A percentile compares a stretch with the other conserved stretches of the same genome.
These are phyloP conservation scores for Beauveria rudraprayagi DNA, from an alignment of 2,329 filamentous ascomycete species.

Conservation along the genomic window DNA sequence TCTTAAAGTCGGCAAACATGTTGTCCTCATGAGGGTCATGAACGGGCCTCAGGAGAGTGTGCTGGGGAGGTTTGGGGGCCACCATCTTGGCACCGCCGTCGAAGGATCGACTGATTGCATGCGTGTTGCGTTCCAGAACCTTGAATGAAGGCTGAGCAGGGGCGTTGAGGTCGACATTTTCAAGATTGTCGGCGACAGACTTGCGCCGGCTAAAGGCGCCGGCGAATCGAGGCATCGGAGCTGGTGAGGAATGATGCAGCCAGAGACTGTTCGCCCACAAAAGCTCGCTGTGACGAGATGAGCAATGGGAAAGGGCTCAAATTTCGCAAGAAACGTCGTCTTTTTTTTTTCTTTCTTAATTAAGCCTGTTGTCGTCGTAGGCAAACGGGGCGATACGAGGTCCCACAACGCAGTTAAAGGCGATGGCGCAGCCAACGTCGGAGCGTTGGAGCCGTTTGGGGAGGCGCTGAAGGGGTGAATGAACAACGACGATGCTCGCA, in stretches of 20 bases:
- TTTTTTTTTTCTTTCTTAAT: background rate
- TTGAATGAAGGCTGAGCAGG: constrained; percentile 46
- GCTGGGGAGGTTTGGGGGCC: constrained; percentile 27
- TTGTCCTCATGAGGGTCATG: constrained; percentile 42
- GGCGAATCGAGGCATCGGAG: constrained; percentile 55
- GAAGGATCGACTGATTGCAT: constrained; percentile 37
- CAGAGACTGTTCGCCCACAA: constrained; percentile 3
- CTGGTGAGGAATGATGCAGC: constrained; percentile 16
- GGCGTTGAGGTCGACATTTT: constrained; percentile 38
- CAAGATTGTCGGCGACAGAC: constrained; percentile 47
- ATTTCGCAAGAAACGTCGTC: background rate
- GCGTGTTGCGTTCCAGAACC: constrained; percentile 47
- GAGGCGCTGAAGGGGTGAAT: background rate
- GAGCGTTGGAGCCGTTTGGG: constrained; percentile 7
- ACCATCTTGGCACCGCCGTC: constrained; percentile 40
- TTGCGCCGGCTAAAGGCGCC: constrained; percentile 52
- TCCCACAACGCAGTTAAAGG: constrained; percentile 6
- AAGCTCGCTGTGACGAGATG: background rate
- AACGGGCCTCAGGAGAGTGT: constrained; percentile 29
- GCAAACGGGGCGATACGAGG: constrained; percentile 10
- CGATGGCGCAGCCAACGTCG: constrained; percentile 3
- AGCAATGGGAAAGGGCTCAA: background rate
- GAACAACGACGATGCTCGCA: background rate
- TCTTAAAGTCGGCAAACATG: constrained; percentile 49
- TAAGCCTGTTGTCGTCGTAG: background rate